Percentiles rank a stretch among this genome's conserved stretches.
Conservation (phyloP, 1,284 basidiomycete genomes). For the Trichosporon faecale region DNA sequence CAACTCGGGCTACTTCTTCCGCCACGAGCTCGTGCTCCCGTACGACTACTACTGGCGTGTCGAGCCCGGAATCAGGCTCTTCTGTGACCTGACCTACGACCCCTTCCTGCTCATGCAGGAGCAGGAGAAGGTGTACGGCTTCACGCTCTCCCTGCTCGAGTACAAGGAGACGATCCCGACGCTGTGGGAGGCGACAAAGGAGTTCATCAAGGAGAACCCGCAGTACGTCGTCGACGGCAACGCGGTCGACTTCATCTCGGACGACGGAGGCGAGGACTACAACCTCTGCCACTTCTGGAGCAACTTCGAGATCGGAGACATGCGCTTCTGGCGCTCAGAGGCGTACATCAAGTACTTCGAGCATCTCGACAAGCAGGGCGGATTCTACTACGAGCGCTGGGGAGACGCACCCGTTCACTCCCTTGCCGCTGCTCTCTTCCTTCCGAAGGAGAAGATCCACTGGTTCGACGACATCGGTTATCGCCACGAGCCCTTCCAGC, state of each 20-base stretch:
- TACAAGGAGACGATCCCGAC: constrained; percentile 74
- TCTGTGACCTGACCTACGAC: constrained; percentile 56
- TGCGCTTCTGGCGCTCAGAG: constrained; percentile 72
- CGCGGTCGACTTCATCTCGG: constrained; percentile 69
- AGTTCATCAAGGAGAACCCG: constrained; percentile 67
- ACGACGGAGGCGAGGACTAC: constrained; percentile 66
- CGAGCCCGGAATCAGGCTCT: constrained; percentile 46
- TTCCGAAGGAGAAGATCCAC: constrained; percentile 66
- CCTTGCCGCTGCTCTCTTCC: constrained; percentile 72
- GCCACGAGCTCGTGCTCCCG: constrained; percentile 69
- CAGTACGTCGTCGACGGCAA: constrained; percentile 68
- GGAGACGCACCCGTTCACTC: constrained; percentile 84
- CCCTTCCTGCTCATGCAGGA: constrained; percentile 87
- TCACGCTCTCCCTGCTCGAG: constrained; percentile 73
- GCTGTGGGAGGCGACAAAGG: constrained; percentile 68
- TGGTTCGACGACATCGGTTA: constrained; percentile 62
- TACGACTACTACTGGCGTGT: constrained; percentile 94
- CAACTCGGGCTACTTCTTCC: constrained; percentile 84
- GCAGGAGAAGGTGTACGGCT: constrained; percentile 71
- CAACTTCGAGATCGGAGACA: constrained; percentile 76
- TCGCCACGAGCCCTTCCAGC: constrained; percentile 51
- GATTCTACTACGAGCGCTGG: constrained; percentile 73
- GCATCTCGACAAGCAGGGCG: constrained; percentile 70
- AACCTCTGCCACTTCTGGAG: constrained; percentile 83
- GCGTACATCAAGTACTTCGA: constrained; percentile 76